phyloP scores from a whole-genome alignment of 768 basidiomycete genomes.

The Boletus tomentosulus region DNA sequence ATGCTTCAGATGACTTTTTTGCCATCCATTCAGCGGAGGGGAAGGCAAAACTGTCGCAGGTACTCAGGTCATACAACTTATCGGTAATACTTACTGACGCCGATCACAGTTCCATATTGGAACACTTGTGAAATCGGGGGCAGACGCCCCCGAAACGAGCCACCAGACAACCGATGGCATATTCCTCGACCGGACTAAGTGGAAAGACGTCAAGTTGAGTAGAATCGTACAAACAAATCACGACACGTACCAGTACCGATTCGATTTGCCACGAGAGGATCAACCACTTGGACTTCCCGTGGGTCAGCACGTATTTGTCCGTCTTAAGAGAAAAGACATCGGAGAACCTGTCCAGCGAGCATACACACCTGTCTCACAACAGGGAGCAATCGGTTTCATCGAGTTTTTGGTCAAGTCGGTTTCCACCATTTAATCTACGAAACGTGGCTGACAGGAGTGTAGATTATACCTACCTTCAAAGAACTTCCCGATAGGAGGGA shows the following conservation, averaged over 20 bases:
- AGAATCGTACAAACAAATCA: constrained; percentile 40
- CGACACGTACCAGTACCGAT: constrained; percentile 49
- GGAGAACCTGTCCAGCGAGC: constrained; percentile 51
- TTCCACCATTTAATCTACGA: background rate
- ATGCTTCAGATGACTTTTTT: constrained; percentile 62
- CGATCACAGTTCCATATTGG: constrained; percentile 43
- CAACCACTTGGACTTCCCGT: constrained; percentile 50
- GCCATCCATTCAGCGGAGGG: constrained; percentile 58
- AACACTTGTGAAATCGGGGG: constrained; percentile 31
- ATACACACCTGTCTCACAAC: constrained; percentile 54
- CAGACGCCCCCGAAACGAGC: background rate
- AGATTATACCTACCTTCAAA: constrained; percentile 43
- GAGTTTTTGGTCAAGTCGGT: constrained; percentile 52
- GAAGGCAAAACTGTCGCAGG: constrained; percentile 41
- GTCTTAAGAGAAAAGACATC: constrained; percentile 37
- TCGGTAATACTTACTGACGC: constrained; percentile 5
- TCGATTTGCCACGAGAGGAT: constrained; percentile 37
- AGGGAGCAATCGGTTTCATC: constrained; percentile 40
- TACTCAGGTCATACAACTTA: constrained; percentile 2
- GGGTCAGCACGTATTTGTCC: constrained; percentile 59
- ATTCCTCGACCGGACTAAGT: constrained; percentile 45
- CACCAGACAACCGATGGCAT: constrained; percentile 6
- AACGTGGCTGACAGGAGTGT: constrained; percentile 1
- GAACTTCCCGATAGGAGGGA: constrained; percentile 42
- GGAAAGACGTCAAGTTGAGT: constrained; percentile 44